Evolutionary conservation across 2,329 filamentous ascomycete species (phyloP).

Genomic region (Sarocladium strictum): DNA sequence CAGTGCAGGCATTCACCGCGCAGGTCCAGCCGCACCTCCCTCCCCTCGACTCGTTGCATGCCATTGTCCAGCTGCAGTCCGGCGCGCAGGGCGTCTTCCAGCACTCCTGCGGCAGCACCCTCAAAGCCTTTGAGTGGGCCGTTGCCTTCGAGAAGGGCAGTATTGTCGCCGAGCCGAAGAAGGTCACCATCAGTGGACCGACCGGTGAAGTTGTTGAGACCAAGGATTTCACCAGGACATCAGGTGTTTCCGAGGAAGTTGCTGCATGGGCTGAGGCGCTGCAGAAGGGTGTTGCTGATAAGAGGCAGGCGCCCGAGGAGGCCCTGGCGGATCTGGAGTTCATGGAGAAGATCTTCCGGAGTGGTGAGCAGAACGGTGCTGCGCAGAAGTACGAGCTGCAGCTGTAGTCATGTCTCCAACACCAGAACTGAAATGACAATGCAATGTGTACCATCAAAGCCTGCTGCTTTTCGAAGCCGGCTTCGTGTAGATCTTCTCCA

Average conservation of each 20-base stretch:
- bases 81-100: slow-evolving; percentile 52
- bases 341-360: slow-evolving; percentile 44
- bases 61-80: slow-evolving; percentile 45
- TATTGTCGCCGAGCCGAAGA: slow-evolving; percentile 42
- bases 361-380: slow-evolving; percentile 37
- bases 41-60: slow-evolving; percentile 62
- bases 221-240: slow-evolving; percentile 42
- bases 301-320: slow-evolving; percentile 49
- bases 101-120: slow-evolving; percentile 50
- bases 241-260: slow-evolving; percentile 54
- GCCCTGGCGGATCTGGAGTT: slow-evolving; percentile 57
- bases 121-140: slow-evolving; percentile 47
- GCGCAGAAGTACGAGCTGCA: slow-evolving; percentile 34
- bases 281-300: slow-evolving; percentile 37
- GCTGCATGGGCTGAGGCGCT: slow-evolving; percentile 45
- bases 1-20: slow-evolving; percentile 48
- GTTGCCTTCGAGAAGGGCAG: slow-evolving; percentile 53
- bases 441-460: slow-evolving; percentile 9
- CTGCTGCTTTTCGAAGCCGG: slow-evolving; percentile 15
- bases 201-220: slow-evolving; percentile 24
- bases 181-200: slow-evolving; percentile 30
- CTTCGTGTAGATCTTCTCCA: slow-evolving; percentile 47
- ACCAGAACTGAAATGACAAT: background rate
- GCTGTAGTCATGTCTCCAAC: slow-evolving; percentile 10
- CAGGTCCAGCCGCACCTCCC: slow-evolving; percentile 51